Conservation (phyloP, 169 alveolate genomes). For the Cryptosporidium felis region DNA sequence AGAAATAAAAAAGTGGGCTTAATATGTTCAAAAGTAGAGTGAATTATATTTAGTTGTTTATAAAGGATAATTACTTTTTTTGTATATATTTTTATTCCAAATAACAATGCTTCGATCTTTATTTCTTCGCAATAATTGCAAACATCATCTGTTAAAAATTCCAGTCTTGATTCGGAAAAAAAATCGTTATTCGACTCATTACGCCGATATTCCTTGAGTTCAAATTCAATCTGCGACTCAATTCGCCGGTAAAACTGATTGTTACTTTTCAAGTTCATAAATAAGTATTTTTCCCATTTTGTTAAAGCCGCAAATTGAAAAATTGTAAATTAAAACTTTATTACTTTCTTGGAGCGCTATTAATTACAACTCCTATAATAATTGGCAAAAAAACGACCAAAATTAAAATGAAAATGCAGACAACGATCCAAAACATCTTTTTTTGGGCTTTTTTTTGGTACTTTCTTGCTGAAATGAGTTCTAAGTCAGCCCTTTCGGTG, state of each 20-base stretch:
- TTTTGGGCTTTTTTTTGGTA: slow-evolving; percentile 72
- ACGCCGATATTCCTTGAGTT: neutral
- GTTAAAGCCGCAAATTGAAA: too few relatives aligned
- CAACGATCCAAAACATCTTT: slow-evolving; percentile 75
- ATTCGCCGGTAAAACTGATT: neutral
- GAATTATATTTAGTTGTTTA: neutral
- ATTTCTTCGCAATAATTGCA: slow-evolving; percentile 1
- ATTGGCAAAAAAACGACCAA: slow-evolving; percentile 17
- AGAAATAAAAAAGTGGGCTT: neutral
- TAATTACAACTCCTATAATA: slow-evolving; percentile 15
- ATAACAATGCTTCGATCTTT: neutral
- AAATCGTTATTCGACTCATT: neutral
- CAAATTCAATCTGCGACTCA: slow-evolving; percentile 1
- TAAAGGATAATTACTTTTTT: neutral
- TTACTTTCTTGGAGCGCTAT: neutral
- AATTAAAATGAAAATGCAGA: slow-evolving; percentile 60
- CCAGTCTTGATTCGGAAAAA: neutral
- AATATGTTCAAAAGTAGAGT: neutral
- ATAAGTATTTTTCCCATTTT: too few relatives aligned
- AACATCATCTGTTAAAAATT: neutral
- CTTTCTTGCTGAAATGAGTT: slow-evolving; percentile 74
- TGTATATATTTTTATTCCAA: neutral
- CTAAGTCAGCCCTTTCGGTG: slow-evolving; percentile 80
- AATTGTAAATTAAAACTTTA: too few relatives aligned
- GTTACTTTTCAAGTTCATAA: neutral